A percentile compares a stretch with the other conserved stretches of the same genome.
Conservation (phyloP, 257 asterid genomes). For the Solanum neorickii region DNA sequence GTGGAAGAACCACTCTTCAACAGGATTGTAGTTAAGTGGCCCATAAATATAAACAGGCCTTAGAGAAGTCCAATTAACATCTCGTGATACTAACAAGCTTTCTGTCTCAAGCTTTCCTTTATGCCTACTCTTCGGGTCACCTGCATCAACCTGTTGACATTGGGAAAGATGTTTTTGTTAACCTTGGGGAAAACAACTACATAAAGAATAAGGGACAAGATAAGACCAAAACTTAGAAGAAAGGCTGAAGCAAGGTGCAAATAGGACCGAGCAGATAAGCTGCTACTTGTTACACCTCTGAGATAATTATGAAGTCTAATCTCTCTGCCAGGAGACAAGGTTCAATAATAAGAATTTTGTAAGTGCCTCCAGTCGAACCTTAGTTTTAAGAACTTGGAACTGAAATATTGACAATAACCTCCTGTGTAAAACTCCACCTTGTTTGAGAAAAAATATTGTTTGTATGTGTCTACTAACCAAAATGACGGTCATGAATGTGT, state of each 20-base stretch:
- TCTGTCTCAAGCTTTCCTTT: constrained; percentile 98
- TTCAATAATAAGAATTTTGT: neutral
- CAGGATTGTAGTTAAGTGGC: constrained; percentile 94
- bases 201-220: neutral
- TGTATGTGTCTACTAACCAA: neutral
- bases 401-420: neutral
- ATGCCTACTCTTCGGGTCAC: constrained; percentile 97
- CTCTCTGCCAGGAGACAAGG: neutral
- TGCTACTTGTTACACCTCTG: neutral
- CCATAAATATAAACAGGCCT: constrained; percentile 97
- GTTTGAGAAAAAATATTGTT: neutral
- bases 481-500: neutral
- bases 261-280: neutral
- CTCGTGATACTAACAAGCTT: constrained; percentile 55
- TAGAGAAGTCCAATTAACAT: constrained; percentile 79
- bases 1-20: constrained; percentile 99
- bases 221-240: neutral
- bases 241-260: neutral
- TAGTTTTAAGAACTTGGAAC: neutral
- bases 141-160: constrained; percentile 65
- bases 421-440: neutral
- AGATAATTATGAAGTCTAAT: neutral
- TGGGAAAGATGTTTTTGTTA: neutral
- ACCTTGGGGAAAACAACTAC: neutral
- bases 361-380: neutral